Evolutionary conservation across 2,329 filamentous ascomycete species (phyloP), one percentile per base, ranked within the genome.

Genomic region (Chrysosporium keratinophilum): DNA sequence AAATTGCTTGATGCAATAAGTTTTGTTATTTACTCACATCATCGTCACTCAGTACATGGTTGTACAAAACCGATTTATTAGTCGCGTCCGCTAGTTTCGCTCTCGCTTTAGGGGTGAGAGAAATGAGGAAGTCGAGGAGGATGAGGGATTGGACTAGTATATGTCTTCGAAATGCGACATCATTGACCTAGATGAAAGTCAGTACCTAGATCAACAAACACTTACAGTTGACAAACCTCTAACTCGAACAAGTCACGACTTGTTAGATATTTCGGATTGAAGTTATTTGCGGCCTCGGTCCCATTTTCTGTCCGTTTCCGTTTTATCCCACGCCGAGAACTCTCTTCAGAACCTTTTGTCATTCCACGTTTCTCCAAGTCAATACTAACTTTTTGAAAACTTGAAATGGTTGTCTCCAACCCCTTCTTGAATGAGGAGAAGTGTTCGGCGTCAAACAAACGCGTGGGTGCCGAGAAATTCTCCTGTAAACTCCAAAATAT

Each of bases 201-300:
- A 47, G 31, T 35, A 49, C 52, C 58, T 35, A 10, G 28, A 28
- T 40, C 40, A 43, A 28, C 20, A 17, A 5, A 10, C 34, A 20
- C 5, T 20, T 6, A 20, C 12, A 10, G 23, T 37, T 7, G 19
- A 20, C 51, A 56, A 76, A 88, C 86, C 78, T 98, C 93, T 44
- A 98, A 80, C 63, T 94, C 88, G 69, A 99, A 99, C 1, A 99
- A 76, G 67, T 98, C 94, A 59, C 86, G 81, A 68, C 90, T 97
- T n/a, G 93, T 99, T 15, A 99, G 78, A 67, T 98, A 99, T 66
- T 97, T 98, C 1, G 94, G 91, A 63, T 98, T 98, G 72, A 95
- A 97, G 20, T 81, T 83, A 64, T 82, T 85, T 20, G 82, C 77
- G 49, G 83, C 73, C 57, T 84, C 83, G 48, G 80, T 76, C 6